Percentiles rank a stretch among this genome's conserved stretches.
Conservation (phyloP, 306 rosid genomes). For the Corylus americana region DNA sequence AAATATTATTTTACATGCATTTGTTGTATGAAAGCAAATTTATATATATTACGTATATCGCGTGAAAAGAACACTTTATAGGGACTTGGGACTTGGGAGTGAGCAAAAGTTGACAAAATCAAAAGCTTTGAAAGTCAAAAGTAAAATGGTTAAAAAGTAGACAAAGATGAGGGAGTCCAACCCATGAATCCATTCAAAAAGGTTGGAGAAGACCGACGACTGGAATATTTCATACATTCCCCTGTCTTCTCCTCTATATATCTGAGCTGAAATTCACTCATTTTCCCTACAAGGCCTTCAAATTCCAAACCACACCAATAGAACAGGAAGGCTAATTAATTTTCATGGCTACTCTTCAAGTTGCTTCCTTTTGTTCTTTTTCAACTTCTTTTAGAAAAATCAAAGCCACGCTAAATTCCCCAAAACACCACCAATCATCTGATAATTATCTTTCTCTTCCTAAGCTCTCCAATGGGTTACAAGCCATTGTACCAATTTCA, state of each 20-base stretch:
- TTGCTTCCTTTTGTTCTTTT: background rate
- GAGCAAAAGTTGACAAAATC: background rate
- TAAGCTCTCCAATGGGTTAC: conserved; percentile 7
- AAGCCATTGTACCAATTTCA: conserved; percentile 15
- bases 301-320: background rate
- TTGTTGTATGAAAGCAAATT: no score
- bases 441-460: conserved; percentile 6
- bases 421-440: conserved; percentile 11
- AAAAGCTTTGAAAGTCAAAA: background rate
- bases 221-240: background rate
- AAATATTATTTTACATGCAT: no score
- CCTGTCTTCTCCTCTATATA: background rate
- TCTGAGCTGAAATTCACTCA: background rate
- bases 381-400: conserved; percentile 9
- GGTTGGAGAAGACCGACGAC: background rate
- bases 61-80: no score
- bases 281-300: conserved; percentile 4
- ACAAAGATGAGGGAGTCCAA: background rate
- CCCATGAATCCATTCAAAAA: background rate
- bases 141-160: background rate
- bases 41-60: no score
- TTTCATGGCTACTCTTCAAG: conserved; percentile 32
- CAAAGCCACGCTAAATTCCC: conserved; percentile 16
- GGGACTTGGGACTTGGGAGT: no score
- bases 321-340: no score